Evolutionary conservation across 148 eudicot species (phyloP), one percentile per base, ranked within the genome.

Genomic region (Vaccinium macrocarpon): DNA sequence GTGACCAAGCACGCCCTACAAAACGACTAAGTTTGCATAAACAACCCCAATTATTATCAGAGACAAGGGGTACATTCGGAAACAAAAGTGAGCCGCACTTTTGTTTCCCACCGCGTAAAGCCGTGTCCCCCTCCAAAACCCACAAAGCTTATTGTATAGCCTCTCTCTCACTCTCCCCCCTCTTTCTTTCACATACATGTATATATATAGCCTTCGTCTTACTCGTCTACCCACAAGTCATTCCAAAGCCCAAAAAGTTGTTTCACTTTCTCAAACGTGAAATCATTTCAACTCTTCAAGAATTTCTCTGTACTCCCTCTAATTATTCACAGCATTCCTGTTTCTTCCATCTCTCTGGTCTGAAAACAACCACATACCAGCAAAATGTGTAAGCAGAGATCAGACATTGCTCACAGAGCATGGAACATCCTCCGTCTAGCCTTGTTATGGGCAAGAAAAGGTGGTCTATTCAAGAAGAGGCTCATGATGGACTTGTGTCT

Each of bases 381-480:
- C 55, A 82, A 70, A 76, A 91, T 90, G 96, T 80, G 83, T 21
- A 88, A 82, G 53, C 85, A 86, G 74, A 92, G 61, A 73, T 82
- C 90, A n/a, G 81, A 51, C 9, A 87, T 85, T 0, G 85, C 88
- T 16, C 84, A 84, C 8, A 87, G 93, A 57, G 93, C 94, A 32
- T 96, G 99, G 99, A 84, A 90, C 61, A 52, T 91, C 18, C 85
- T 94, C 12, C 88, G 95, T 1, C 70, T 94, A 56, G 93, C 95
- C 74, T 80, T 94, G 77, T 49, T 93, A 48, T 93, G 99, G 98
- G 98, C 98, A 16, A 81, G 94, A 48, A 91, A 92, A 86, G 95
- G 97, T 8, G 92, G 93, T 12, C 71, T 88, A 16, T 81, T 93
- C 46, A 90, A 91, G 83, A 89, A 90, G 70, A 70, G 87, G 74